Evolutionary conservation across 208 protist genomes (phyloP), one percentile per base, ranked within the genome.

Genomic region (Wallacemonas sp.): DNA sequence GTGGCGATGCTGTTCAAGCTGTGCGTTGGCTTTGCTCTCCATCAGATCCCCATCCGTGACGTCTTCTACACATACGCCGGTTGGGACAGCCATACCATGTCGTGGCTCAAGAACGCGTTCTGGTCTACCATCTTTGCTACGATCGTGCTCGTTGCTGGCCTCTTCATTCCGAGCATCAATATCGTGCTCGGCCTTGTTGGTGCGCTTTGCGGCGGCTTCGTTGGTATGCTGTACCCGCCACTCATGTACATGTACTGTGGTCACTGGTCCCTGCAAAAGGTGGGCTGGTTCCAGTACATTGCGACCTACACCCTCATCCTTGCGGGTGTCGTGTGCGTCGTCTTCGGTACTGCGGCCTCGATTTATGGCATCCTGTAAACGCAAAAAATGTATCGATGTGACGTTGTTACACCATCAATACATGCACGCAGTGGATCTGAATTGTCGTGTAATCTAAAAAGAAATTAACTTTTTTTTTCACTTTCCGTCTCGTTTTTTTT

Each of bases 141-240:
- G 3, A 38, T 67, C 2, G 22, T 57, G 1, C 69, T 87, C 16
- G 54, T 95, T 33, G n/a, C 81, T 20, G 89, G 84, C 38, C 72
- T 95, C 18, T 81, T 92, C 33, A 69, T 95, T 12, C 83, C 86
- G 7, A 70, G 74, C 23, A 74, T 91, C 20, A 82, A 79, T 62
- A 77, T 95, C 41, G 84, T 95, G 11, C 84, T 95, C n/a, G 77
- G 76, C 22, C 74, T 95, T 7, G 57, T 77, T 16, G 84, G 84
- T 2, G 50, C 72, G 12, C 39, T 87, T 33, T 77, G 67, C 44
- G 79, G 77, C 16, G 83, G 80, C 20, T 88, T 91, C 31, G 72
- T 95, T 48, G 85, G 84, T 41, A 91, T 83, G 50, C 79, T 93
- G 32, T 86, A 85, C 61, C 86, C 89, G 1, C 38, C 86, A 10